Base-by-base conservation (phyloP, 345 rosid species). In the Pistacia atlantica region DNA sequence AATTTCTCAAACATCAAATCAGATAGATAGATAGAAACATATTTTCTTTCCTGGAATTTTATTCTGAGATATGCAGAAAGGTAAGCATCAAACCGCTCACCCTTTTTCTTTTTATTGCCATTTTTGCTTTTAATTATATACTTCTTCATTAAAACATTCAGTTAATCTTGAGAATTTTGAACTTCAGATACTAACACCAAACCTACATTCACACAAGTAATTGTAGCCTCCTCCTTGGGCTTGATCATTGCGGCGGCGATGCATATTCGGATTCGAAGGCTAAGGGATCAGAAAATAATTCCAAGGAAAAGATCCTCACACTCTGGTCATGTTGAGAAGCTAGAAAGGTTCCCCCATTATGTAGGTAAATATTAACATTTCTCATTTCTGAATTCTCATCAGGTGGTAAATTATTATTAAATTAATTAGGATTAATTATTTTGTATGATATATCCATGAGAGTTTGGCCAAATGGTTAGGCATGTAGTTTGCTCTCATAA, bases 341-440 rank as follows among this genome's bases (percentile, higher is more conserved):
- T 95, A 7, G 98, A 95, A 76, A 83, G 93, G 78, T 95, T 93
- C 84, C 86, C 99, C 48, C 93, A 88, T 77, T 95, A 93, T 86
- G 97, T 93, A 59, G 98, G 99, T 93, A 85, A 31, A 85, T 46
- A 17, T 54, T 4, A 54, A 4, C 3, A 54, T 3, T 54, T 42
- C 46, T 42, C 46, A 6, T 42, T 42, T 6, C 46, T 42, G 46
- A 42, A 42, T 42, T 42, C 8, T 6, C 46, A 7, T 42, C 46
- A 42, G 4, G 5, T 2, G 38, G 38, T 4, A 2, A 8, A 5
- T 38, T 5, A 8, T 4, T 2, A 37, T 37, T 37, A 37, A 37
- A 37, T 38, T 38, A 38, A 38, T 38, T 38, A 38, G 6, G 45
- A 38, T 38, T 38, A 38, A 38, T 38, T 38, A 38, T 3, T 38